Evolutionary conservation across 805 yeast species (phyloP), one percentile per base, ranked within the genome.

Genomic region (Barnettozyma salicaria): DNA sequence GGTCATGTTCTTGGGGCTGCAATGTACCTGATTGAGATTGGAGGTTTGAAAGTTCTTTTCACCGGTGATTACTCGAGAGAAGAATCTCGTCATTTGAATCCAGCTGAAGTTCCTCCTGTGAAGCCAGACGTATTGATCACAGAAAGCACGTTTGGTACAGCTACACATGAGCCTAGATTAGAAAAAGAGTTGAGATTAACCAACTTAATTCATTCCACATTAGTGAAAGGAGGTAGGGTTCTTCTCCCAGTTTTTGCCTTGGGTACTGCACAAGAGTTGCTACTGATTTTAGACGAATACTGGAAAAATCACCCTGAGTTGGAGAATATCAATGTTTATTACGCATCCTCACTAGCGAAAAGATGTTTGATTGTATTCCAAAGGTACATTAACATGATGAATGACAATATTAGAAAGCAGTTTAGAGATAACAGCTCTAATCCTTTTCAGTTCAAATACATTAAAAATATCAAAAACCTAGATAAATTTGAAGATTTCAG

Each of bases 1-100:
- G 99, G 99, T n/a, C 99, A 92, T 69, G 99, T 92, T 10, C 67
- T 92, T 30, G 99, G 99, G 38, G 97, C 98, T 9, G 96, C 97
- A 10, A 92, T 92, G 97, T 92, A 80, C 59, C 79, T 92, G 47
- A 76, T 92, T 33, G 99, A 92, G 59, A 82, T 92, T 51, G 96
- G 96, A 14, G 97, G 97, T 0, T 64, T 90, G 41, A 84, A 86
- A 48, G 70, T 87, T 1, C 60, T 92, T 35, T 92, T 90, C 57
- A 92, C 99, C 0, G 99, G 99, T 39, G 99, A 92, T 60, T 92
- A 86, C 55, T 90, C 97, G 4, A 71, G 99, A 52, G 97, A 90
- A 59, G 88, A 85, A 53, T 95, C 89, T 56, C 78, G 99, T 45
- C 99, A 92, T 66, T 72, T 92, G 52, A 89, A 87, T 53, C 77